Evolutionary conservation across 225 moss, liverwort and hornwort species (phyloP), one percentile per base, ranked within the genome.

Genomic region (Anthoceros angustus): DNA sequence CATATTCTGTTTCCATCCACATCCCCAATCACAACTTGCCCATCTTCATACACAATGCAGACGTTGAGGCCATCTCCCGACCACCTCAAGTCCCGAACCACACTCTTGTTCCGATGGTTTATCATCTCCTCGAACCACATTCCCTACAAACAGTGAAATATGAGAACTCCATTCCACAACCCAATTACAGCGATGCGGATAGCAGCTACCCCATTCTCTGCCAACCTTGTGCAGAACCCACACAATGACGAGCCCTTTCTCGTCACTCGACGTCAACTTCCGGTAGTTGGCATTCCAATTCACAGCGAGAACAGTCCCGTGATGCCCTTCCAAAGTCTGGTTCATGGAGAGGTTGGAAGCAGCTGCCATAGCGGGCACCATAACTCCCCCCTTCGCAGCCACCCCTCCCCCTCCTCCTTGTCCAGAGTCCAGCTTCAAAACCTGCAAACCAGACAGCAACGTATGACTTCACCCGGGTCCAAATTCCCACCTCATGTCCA

Each of bases 51-150:
- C 23, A 81, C 79, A 48, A 98, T 98, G 70, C 95, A 98, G 65
- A 98, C 88, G 66, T 89, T 88, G 25, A 85, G 91, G n/a, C 95
- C 91, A 68, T 98, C 95, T 6, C 79, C 74, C 32, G 91, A 91
- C 95, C 95, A 98, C 11, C 86, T 82, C 61, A 98, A 43, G 73
- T 91, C 91, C 43, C 77, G 77, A 62, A 98, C 92, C 65, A 81
- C 84, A 70, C 88, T 98, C 78, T 89, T 91, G 65, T 92, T 91
- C 63, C 88, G 73, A 62, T 81, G 85, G 50, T 93, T 93, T 42
- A 93, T 84, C 93, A 93, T 93, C 74, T 93, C 93, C 75, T 93
- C 93, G 69, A 93, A 93, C 93, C 93, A 93, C 93, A 93, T 90
- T 43, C 93, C 93, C 93, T 93, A 60, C 68, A 11, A 20, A 68